Conservation (phyloP, 1,284 basidiomycete genomes). For the Apiotrichum gracile region DNA sequence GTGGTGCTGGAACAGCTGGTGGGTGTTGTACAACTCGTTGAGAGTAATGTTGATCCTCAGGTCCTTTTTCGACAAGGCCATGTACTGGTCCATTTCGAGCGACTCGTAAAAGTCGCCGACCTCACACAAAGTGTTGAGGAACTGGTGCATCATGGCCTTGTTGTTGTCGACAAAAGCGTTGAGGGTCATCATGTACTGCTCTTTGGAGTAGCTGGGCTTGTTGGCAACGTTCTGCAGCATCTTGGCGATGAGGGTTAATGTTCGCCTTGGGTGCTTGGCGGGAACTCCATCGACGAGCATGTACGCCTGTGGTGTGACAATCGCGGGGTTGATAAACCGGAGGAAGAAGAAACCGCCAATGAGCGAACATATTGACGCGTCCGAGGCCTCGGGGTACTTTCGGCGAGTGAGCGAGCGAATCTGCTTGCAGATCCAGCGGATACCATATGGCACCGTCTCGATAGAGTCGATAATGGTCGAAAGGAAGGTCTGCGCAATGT, state of each 20-base stretch:
- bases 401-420: slow-evolving; percentile 93
- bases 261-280: slow-evolving; percentile 92
- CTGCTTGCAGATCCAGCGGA: slow-evolving; percentile 99
- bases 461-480: slow-evolving; percentile 97
- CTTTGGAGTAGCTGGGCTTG: slow-evolving; percentile 96
- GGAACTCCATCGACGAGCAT: slow-evolving; percentile 98
- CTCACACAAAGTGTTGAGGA: slow-evolving; percentile 93
- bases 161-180: slow-evolving; percentile 99
- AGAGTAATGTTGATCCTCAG: slow-evolving; percentile 97
- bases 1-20: slow-evolving; percentile 89
- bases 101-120: slow-evolving; percentile 99
- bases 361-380: slow-evolving; percentile 94
- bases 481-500: slow-evolving; percentile 95
- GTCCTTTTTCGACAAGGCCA: slow-evolving; percentile 99
- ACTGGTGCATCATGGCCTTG: slow-evolving; percentile 93
- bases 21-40: slow-evolving; percentile 98
- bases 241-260: slow-evolving; percentile 95
- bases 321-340: slow-evolving; percentile 99
- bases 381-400: slow-evolving; percentile 95
- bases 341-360: slow-evolving; percentile 99
- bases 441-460: slow-evolving; percentile 96
- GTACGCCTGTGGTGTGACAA: slow-evolving; percentile 98
- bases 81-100: slow-evolving; percentile 98
- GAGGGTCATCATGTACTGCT: slow-evolving; percentile 95
- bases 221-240: slow-evolving; percentile 99